A percentile compares a stretch with the other conserved stretches of the same genome.
phyloP scores from a whole-genome alignment of 2,329 filamentous ascomycete species.

The Clonostachys sp. region DNA sequence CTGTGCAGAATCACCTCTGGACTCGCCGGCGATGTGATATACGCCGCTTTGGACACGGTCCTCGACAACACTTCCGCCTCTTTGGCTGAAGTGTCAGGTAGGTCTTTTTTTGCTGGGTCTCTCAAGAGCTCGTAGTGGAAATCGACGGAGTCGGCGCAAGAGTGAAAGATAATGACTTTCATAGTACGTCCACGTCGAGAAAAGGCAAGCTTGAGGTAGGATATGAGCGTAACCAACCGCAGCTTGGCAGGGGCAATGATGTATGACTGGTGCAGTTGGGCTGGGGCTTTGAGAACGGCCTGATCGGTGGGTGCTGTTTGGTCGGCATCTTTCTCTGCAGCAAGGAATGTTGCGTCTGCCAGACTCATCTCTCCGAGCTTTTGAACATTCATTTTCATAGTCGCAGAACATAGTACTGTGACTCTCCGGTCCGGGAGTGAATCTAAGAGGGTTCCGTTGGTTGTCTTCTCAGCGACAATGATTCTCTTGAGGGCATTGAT shows the following conservation, averaged over 20 bases:
- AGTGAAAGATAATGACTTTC: constrained; percentile 96
- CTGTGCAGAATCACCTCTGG: constrained; percentile 71
- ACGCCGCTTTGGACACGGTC: constrained; percentile 65
- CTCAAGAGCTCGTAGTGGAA: constrained; percentile 88
- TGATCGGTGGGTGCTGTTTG: constrained; percentile 33
- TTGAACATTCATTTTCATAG: constrained; percentile 97
- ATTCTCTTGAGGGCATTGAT: constrained; percentile 72
- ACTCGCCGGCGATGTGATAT: constrained; percentile 73
- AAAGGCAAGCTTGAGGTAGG: constrained; percentile 82
- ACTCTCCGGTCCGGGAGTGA: constrained; percentile 71
- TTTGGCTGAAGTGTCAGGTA: constrained; percentile 18
- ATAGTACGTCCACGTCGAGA: constrained; percentile 85
- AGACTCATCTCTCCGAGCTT: constrained; percentile 90
- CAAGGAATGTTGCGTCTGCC: constrained; percentile 85
- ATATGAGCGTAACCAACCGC: constrained; percentile 80
- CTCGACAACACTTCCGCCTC: constrained; percentile 34
- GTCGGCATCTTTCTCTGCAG: constrained; percentile 50
- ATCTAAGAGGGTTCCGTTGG: constrained; percentile 52
- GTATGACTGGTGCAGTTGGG: constrained; percentile 92
- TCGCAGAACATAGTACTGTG: constrained; percentile 91
- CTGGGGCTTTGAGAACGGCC: constrained; percentile 69
- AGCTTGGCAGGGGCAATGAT: constrained; percentile 84
- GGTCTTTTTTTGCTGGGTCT: constrained; percentile 21
- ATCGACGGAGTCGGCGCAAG: constrained; percentile 93
- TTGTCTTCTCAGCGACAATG: constrained; percentile 51